A percentile compares a stretch with the other conserved stretches of the same genome.
Evolutionary conservation across 345 rosid genomes (phyloP).

Genomic region (Eucalyptus tenuipes): DNA sequence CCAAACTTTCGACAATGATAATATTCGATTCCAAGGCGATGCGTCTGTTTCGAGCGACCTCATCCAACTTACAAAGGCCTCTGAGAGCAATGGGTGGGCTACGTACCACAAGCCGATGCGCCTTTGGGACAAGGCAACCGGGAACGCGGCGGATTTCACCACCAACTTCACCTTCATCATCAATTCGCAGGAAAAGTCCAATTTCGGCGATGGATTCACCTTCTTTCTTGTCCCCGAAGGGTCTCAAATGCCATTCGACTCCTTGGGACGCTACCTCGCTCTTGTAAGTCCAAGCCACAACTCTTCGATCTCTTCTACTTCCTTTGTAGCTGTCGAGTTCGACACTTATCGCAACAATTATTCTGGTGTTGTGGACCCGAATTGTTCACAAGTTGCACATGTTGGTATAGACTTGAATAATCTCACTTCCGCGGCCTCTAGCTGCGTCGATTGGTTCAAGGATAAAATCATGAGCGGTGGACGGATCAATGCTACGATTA

Average conservation of each 20-base stretch:
- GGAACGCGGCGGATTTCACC: background rate
- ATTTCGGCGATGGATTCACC: background rate
- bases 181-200: rapidly evolving
- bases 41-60: rapidly evolving
- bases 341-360: background rate
- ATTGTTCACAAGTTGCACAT: background rate
- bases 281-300: background rate
- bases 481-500: background rate
- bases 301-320: background rate
- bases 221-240: slow-evolving; percentile 4
- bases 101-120: background rate
- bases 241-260: background rate
- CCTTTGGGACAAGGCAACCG: background rate
- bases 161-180: slow-evolving; percentile 6
- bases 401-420: slow-evolving; percentile 1
- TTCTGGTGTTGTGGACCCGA: background rate
- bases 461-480: background rate
- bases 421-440: background rate
- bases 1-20: background rate
- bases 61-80: background rate
- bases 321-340: slow-evolving; percentile 7
- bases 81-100: background rate
- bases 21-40: background rate
- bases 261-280: background rate
- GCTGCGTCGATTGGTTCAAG: background rate